Evolutionary conservation across 805 yeast genomes (phyloP).

Genomic region (Saccharomycopsis sp.): DNA sequence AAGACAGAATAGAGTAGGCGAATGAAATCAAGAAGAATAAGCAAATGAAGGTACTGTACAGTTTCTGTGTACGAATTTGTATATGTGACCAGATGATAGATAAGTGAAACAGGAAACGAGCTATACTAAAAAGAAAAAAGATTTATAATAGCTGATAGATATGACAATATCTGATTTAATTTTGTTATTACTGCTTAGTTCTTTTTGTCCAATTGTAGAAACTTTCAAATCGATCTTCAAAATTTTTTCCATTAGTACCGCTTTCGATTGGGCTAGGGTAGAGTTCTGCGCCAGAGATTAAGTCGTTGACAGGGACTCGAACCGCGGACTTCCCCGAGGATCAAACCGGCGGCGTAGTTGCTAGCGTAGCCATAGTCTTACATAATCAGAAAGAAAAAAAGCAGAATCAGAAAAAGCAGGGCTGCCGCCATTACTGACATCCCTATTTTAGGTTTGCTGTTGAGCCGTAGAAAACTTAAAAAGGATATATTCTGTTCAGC

Average conservation of each 20-base stretch:
- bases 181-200: neutral
- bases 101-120: neutral
- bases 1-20: neutral
- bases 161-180: neutral
- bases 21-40: neutral
- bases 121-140: neutral
- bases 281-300: neutral
- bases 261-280: neutral
- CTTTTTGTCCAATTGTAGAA: neutral
- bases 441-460: neutral
- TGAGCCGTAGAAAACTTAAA: neutral
- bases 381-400: neutral
- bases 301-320: neutral
- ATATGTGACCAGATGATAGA: neutral
- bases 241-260: neutral
- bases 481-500: neutral
- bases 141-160: neutral
- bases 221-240: neutral
- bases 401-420: neutral
- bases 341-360: neutral
- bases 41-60: neutral
- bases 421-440: neutral
- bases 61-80: too few species aligned
- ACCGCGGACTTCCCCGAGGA: neutral
- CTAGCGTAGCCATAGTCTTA: neutral